Evolutionary conservation across 2,329 filamentous ascomycete species (phyloP), one percentile per base, ranked within the genome.

Genomic region (Fusarium sambucinum): DNA sequence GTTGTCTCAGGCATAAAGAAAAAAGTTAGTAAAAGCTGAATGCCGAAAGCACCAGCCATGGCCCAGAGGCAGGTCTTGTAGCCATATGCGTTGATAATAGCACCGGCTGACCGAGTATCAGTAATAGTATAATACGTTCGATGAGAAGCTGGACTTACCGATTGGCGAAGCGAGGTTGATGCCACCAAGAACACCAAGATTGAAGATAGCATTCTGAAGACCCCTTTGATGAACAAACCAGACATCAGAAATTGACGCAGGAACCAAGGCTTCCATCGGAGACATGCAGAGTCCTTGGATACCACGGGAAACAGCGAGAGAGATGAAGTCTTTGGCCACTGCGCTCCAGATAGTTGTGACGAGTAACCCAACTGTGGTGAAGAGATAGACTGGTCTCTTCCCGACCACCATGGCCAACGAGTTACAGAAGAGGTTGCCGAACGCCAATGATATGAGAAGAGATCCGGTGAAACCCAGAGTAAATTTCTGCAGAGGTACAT

Each of bases 1-100:
- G 23, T 51, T 10, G 54, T 32, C 37, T 57, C 54, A 0, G 54
- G 54, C 54, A 57, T 57, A n/a, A 57, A 57, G 29, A 55, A 57
- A 5, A 57, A 35, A 5, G 54, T 57, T 0, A 57, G 35, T 0
- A 57, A 4, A 1, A 57, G 54, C 9, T 57, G 37, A 9, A 57
- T 2, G 0, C n/a, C 47, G 9, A 57, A 57, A 0, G 48, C 48
- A 19, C 47, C 54, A 8, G 23, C 35, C 54, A 57, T 57, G 2
- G n/a, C 48, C 47, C 54, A 55, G 11, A 57, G 54, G 0, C 35
- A 57, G 1, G 47, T 29, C 1, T 2, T 42, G 1, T 57, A 57
- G 3, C 48, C 54, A 9, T 55, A 42, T 3, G n/a, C 6, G 16
- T 35, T 25, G 6, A 57, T 57, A 2, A 57, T 54, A 0, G 47